Conservation (phyloP, 768 basidiomycete genomes). For the Podaxis rugospora region DNA sequence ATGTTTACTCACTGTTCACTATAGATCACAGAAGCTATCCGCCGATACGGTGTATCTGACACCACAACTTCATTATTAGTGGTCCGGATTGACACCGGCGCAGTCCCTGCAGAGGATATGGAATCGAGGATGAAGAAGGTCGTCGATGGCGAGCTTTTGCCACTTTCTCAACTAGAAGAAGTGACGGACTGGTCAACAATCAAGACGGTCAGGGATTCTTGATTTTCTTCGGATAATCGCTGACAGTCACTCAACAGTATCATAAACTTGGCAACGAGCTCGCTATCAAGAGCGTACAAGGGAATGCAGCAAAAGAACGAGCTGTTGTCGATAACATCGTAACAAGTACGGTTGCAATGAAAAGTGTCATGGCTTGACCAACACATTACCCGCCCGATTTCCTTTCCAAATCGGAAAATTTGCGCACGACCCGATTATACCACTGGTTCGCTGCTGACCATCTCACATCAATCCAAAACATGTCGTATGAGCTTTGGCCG, state of each 20-base stretch:
- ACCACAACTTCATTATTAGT: slow-evolving; percentile 62
- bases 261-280: slow-evolving; percentile 64
- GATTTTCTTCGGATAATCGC: background rate
- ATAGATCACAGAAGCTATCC: slow-evolving; percentile 86
- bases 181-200: slow-evolving; percentile 71
- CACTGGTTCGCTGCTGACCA: too few species aligned
- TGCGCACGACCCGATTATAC: too few species aligned
- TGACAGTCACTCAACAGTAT: slow-evolving; percentile 37
- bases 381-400: background rate
- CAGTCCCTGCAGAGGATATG: slow-evolving; percentile 30
- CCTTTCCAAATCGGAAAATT: background rate
- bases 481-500: too few species aligned
- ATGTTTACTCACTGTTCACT: background rate
- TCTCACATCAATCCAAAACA: too few species aligned
- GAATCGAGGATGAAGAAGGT: slow-evolving; percentile 49
- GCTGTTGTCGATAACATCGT: slow-evolving; percentile 60
- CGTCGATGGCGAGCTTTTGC: slow-evolving; percentile 53
- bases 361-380: slow-evolving; percentile 49
- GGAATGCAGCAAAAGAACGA: slow-evolving; percentile 30
- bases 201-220: slow-evolving; percentile 54
- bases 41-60: slow-evolving; percentile 80
- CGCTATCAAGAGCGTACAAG: slow-evolving; percentile 29
- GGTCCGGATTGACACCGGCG: slow-evolving; percentile 54
- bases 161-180: slow-evolving; percentile 37
- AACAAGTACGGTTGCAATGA: slow-evolving; percentile 77